Evolutionary conservation across 148 eudicot genomes (phyloP).

Genomic region (Spergularia bocconei): DNA sequence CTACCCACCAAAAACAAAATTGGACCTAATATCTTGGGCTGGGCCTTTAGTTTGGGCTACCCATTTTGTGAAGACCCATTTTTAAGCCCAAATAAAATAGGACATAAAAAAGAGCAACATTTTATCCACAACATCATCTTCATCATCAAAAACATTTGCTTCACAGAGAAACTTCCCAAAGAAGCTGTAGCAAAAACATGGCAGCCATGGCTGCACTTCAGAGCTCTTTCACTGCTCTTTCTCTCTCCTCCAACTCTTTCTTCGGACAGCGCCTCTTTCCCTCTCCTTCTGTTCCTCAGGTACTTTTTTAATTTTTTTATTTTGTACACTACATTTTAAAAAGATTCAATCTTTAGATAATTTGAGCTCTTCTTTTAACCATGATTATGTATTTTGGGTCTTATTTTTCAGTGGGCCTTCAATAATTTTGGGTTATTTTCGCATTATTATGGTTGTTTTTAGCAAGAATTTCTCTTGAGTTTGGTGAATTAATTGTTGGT

Average conservation of each 20-base stretch:
- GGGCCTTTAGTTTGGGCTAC: too few species aligned
- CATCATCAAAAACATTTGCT: too few species aligned
- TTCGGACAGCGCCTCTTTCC: constrained; percentile 65
- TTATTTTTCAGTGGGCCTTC: constrained; percentile 5
- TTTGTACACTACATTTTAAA: background rate
- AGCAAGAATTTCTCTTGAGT: background rate
- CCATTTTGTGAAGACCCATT: too few species aligned
- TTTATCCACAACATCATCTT: too few species aligned
- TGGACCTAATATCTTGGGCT: too few species aligned
- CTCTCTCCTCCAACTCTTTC: constrained; percentile 70
- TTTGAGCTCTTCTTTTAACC: background rate
- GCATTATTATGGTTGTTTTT: background rate
- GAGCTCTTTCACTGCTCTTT: constrained; percentile 70
- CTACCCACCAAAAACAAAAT: too few species aligned
- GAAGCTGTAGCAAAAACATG: constrained; percentile 30
- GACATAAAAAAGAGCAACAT: too few species aligned
- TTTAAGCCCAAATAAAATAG: too few species aligned
- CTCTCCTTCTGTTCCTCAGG: constrained; percentile 41
- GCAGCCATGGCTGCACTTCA: constrained; percentile 76
- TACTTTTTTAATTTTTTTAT: background rate
- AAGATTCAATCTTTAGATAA: background rate
- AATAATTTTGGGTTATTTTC: background rate
- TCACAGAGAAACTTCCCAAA: background rate
- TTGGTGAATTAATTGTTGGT: background rate
- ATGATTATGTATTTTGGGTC: background rate